These are phyloP conservation scores for Fusarium pseudocircinatum DNA, from an alignment of 2,329 filamentous ascomycete species.

Conservation along the genomic window DNA sequence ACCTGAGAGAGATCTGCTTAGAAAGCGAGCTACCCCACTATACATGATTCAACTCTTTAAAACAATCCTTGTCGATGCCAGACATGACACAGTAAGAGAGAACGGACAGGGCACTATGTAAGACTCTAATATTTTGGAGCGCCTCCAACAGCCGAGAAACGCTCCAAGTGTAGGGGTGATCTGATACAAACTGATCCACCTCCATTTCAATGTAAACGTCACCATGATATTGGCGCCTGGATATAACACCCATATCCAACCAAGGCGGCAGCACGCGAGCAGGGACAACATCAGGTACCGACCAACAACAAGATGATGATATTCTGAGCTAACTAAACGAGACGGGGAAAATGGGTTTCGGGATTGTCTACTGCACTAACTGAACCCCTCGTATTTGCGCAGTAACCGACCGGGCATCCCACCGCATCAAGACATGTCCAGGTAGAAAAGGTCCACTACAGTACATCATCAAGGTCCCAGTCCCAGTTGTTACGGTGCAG, in stretches of 20 bases:
- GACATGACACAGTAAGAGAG: slow-evolving; percentile 6
- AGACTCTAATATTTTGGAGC: neutral
- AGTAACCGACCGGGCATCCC: neutral
- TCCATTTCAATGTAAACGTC: slow-evolving; percentile 10
- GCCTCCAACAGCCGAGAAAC: neutral
- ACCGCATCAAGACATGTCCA: neutral
- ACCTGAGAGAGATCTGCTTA: slow-evolving; percentile 9
- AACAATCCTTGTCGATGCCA: slow-evolving; percentile 4
- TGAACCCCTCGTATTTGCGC: neutral
- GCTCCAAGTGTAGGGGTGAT: neutral
- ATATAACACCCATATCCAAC: slow-evolving; percentile 2
- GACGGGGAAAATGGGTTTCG: slow-evolving; percentile 4
- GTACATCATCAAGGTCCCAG: neutral
- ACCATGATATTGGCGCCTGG: slow-evolving; percentile 8
- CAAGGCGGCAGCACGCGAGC: neutral
- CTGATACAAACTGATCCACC: neutral
- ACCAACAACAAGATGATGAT: slow-evolving; percentile 8
- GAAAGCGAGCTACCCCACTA: slow-evolving; percentile 11
- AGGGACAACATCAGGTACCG: neutral
- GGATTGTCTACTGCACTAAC: neutral
- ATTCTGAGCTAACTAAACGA: neutral
- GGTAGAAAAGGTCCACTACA: neutral
- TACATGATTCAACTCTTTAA: neutral
- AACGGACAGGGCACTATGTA: slow-evolving; percentile 16
- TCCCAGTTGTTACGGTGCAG: slow-evolving; percentile 2